Percentiles rank a stretch among this genome's conserved stretches.
These are phyloP conservation scores for Phtheirospermum japonicum DNA, from an alignment of 257 asterid genomes.

Conservation along the genomic window DNA sequence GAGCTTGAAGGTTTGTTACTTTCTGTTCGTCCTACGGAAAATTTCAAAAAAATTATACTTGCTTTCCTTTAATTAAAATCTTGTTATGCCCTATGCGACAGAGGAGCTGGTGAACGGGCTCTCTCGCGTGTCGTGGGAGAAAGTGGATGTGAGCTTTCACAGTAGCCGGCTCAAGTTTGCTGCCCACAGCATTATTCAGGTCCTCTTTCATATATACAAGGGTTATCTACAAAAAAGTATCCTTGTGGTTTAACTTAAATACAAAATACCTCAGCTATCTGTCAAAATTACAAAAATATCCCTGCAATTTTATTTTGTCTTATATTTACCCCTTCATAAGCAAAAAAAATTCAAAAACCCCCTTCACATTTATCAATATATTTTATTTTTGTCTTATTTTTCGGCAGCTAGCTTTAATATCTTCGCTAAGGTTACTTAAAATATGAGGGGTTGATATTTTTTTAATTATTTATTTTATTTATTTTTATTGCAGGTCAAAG, in stretches of 20 bases:
- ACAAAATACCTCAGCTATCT: no score
- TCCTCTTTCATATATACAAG: constrained; percentile 13
- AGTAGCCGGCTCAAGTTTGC: constrained; percentile 70
- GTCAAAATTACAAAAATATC: no score
- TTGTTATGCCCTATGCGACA: constrained; percentile 27
- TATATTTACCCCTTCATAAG: no score
- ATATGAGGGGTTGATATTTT: no score
- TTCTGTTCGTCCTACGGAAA: constrained; percentile 11
- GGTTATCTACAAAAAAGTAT: no score
- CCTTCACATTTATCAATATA: no score
- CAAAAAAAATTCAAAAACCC: no score
- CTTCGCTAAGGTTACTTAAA: not conserved
- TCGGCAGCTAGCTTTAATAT: not conserved
- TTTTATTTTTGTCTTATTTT: not conserved
- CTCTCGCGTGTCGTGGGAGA: constrained; percentile 93
- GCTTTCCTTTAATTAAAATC: not conserved
- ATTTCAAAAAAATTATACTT: not conserved
- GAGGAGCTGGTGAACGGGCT: constrained; percentile 82
- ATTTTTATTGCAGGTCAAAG: constrained; percentile 64
- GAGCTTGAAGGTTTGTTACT: constrained; percentile 76
- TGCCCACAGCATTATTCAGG: constrained; percentile 97
- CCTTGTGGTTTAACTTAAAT: no score
- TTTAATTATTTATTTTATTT: no score
- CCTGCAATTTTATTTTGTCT: no score
- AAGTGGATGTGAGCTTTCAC: constrained; percentile 95